Conservation (phyloP, 345 rosid species). For the Leavenworthia alabamica region DNA sequence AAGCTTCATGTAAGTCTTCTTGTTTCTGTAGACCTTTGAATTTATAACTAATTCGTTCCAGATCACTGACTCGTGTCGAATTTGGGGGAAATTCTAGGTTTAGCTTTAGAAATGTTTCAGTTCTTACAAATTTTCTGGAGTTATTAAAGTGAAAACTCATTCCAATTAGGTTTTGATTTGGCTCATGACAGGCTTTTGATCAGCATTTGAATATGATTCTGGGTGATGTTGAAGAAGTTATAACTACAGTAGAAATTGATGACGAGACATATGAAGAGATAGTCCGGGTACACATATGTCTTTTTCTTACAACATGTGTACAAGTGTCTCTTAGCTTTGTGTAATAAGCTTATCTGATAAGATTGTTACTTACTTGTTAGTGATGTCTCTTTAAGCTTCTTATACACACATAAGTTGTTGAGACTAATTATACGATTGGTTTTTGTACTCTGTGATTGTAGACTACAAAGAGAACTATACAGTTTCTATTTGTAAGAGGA, state of each 20-base stretch:
- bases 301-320: background rate
- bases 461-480: constrained; percentile 76
- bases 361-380: background rate
- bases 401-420: too few species aligned
- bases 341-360: too few species aligned
- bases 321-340: background rate
- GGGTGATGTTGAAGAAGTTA: constrained; percentile 95
- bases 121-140: too few species aligned
- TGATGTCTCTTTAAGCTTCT: background rate
- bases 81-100: constrained; percentile 9
- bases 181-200: constrained; percentile 76
- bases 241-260: constrained; percentile 95
- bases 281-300: constrained; percentile 81
- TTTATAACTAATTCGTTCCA: too few species aligned
- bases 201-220: constrained; percentile 99
- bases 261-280: constrained; percentile 99
- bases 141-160: too few species aligned
- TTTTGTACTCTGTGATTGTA: too few species aligned
- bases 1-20: constrained; percentile 75
- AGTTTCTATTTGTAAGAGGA: constrained; percentile 94
- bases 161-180: background rate
- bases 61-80: background rate
- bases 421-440: too few species aligned
- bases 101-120: background rate
- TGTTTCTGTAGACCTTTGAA: too few species aligned